A percentile compares a stretch with the other conserved stretches of the same genome.
Conservation (phyloP, 495 filamentous ascomycete species). For the Paragyromitra xinjiangensis region DNA sequence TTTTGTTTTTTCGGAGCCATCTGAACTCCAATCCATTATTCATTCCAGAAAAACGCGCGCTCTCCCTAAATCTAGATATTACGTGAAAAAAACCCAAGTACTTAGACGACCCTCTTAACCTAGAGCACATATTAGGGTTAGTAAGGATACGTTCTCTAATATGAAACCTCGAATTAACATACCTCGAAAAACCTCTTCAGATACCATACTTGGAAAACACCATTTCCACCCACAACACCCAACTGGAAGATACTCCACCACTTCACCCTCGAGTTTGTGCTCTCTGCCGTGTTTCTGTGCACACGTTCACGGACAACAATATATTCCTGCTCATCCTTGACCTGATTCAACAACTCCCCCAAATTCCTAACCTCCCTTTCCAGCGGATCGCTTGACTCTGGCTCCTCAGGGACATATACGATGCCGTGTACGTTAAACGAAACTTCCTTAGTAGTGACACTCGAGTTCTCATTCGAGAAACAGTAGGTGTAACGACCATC, state of each 20-base stretch:
- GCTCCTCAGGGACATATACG: constrained; percentile 92
- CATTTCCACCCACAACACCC: constrained; percentile 85
- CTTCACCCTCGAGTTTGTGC: constrained; percentile 95
- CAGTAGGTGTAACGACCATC: constrained; percentile 96
- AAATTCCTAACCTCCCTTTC: constrained; percentile 89
- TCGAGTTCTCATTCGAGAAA: constrained; percentile 98
- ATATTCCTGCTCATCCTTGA: constrained; percentile 97
- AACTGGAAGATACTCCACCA: constrained; percentile 99
- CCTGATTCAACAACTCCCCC: constrained; percentile 84
- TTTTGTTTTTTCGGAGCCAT: constrained; percentile 20
- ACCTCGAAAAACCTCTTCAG: constrained; percentile 99
- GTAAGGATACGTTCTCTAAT: constrained; percentile 11
- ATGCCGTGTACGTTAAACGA: constrained; percentile 99
- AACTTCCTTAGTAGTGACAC: constrained; percentile 90
- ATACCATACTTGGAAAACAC: constrained; percentile 99
- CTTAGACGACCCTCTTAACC: constrained; percentile 60
- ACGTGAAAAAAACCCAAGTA: neutral
- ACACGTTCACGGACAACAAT: constrained; percentile 94
- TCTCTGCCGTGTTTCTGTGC: constrained; percentile 97
- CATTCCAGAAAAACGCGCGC: constrained; percentile 23
- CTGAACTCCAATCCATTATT: constrained; percentile 45
- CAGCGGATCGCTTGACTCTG: constrained; percentile 84
- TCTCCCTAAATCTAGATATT: constrained; percentile 29
- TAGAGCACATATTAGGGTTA: constrained; percentile 30
- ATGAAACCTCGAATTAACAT: constrained; percentile 1